Conservation (phyloP, 225 moss, liverwort and hornwort species). For the Climacium dendroides region DNA sequence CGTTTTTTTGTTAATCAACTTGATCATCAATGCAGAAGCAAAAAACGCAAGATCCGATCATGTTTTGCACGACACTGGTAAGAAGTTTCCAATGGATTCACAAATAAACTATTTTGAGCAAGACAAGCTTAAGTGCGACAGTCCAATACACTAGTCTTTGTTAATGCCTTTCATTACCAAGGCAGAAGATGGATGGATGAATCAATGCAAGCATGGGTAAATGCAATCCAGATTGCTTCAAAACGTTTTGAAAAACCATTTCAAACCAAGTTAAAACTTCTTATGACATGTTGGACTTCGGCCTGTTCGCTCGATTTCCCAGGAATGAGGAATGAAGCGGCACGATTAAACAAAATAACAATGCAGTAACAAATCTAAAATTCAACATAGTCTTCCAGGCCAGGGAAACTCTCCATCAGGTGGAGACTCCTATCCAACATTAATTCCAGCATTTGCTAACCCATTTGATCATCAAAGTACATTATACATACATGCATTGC, state of each 20-base stretch:
- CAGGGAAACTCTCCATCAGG: not conserved
- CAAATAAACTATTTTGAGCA: not conserved
- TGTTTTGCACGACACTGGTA: not conserved
- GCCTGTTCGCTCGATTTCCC: not conserved
- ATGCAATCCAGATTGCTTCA: not conserved
- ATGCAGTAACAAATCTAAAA: not conserved
- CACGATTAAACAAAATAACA: not conserved
- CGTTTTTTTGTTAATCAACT: not conserved
- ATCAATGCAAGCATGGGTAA: not conserved
- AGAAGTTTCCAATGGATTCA: not conserved
- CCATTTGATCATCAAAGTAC: not conserved
- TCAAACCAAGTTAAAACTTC: not conserved
- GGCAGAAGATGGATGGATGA: not conserved
- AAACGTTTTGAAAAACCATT: not conserved
- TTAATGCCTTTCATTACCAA: not conserved
- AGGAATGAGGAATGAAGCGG: not conserved
- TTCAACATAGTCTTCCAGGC: not conserved
- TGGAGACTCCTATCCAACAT: not conserved
- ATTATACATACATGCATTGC: not conserved
- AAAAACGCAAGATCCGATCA: not conserved
- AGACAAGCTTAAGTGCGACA: not conserved
- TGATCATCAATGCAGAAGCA: not conserved
- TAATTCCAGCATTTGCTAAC: not conserved
- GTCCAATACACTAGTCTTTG: not conserved
- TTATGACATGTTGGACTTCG: not conserved